These are phyloP conservation scores for Chaetomidium leptoderma DNA, from an alignment of 495 filamentous ascomycete species.

Conservation along the genomic window DNA sequence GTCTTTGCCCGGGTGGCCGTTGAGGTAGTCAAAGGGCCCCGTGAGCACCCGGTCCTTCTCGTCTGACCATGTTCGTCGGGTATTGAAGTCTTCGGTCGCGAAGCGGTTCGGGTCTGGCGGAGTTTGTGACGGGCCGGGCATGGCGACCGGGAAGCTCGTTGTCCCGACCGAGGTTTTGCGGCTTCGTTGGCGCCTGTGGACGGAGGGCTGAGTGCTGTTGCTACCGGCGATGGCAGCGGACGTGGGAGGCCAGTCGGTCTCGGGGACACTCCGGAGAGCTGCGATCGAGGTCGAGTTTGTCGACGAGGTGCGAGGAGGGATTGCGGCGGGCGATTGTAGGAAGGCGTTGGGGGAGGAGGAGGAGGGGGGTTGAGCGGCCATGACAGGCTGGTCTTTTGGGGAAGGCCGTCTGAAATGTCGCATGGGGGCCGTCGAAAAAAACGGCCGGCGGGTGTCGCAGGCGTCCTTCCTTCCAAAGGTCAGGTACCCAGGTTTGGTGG, in stretches of 20 bases:
- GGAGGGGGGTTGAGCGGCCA: conserved; percentile 24
- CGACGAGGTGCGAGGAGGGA: conserved; percentile 72
- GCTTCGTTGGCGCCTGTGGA: conserved; percentile 31
- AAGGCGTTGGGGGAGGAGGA: conserved; percentile 21
- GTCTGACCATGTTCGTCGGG: conserved; percentile 54
- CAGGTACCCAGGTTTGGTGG: conserved; percentile 1
- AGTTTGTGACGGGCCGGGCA: conserved; percentile 32
- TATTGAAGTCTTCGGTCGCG: conserved; percentile 44
- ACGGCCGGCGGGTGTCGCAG: not conserved
- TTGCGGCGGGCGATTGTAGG: conserved; percentile 60
- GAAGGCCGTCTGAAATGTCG: conserved; percentile 23
- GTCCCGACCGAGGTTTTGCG: conserved; percentile 30
- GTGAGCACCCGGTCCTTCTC: conserved; percentile 75
- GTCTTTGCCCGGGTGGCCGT: conserved; percentile 84
- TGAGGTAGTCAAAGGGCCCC: conserved; percentile 85
- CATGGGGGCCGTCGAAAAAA: conserved; percentile 13
- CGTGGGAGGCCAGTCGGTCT: conserved; percentile 52
- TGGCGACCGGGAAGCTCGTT: conserved; percentile 28
- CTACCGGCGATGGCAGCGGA: conserved; percentile 5
- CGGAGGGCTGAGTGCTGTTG: conserved; percentile 8
- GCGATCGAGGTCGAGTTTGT: conserved; percentile 37
- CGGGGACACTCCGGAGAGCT: conserved; percentile 51
- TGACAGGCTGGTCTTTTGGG: conserved; percentile 28
- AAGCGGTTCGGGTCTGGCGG: conserved; percentile 45
- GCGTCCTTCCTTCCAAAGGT: not conserved